Conservation (phyloP, 169 alveolate genomes). For the Fabrea salina region DNA sequence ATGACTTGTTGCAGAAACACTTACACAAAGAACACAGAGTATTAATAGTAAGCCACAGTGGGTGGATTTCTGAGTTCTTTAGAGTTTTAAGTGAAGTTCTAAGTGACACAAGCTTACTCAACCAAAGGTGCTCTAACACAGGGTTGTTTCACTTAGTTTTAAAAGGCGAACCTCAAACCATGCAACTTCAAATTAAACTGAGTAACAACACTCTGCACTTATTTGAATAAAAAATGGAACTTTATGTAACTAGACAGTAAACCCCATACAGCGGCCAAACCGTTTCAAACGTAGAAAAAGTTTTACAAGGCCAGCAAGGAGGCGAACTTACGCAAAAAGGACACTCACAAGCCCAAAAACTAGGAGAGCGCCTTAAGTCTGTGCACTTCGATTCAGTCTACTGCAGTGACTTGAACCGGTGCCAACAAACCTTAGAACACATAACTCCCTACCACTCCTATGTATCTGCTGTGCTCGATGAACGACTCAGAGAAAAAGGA, state of each 20-base stretch:
- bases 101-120: no score
- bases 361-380: slow-evolving; percentile 39
- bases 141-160: no score
- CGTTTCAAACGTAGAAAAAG: slow-evolving; percentile 45
- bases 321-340: slow-evolving; percentile 71
- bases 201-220: no score
- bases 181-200: no score
- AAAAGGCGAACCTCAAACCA: no score
- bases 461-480: slow-evolving; percentile 9
- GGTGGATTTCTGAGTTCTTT: slow-evolving; percentile 26
- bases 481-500: slow-evolving; percentile 49
- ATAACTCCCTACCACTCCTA: not conserved
- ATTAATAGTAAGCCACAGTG: slow-evolving; percentile 23
- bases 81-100: not conserved
- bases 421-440: slow-evolving; percentile 42
- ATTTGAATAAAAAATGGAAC: slow-evolving; percentile 26
- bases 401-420: slow-evolving; percentile 66
- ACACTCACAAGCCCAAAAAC: slow-evolving; percentile 42
- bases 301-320: slow-evolving; percentile 61
- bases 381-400: slow-evolving; percentile 52
- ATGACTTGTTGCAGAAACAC: not conserved
- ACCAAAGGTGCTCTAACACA: no score
- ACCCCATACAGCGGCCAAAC: slow-evolving; percentile 52
- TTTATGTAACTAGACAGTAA: slow-evolving; percentile 30
- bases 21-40: not conserved